Percentiles rank a stretch among this genome's conserved stretches.
phyloP scores from a whole-genome alignment of 2,329 filamentous ascomycete genomes.

The Aspergillus calidoustus region DNA sequence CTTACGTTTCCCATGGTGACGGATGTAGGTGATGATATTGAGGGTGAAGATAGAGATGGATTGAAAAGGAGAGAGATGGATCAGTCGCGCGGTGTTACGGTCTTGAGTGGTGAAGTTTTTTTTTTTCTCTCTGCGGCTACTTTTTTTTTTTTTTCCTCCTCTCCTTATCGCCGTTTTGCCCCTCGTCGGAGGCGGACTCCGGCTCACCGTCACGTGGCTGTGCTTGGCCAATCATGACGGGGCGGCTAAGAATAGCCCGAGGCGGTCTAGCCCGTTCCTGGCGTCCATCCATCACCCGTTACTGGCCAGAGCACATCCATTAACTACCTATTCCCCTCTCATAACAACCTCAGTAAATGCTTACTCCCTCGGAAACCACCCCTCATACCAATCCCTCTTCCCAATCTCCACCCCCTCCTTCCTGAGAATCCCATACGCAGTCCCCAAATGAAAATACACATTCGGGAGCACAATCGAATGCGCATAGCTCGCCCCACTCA shows the following conservation, averaged over 20 bases:
- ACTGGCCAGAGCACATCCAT: no score
- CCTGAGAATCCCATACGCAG: conserved; percentile 28
- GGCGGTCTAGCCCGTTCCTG: neutral
- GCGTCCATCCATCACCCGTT: no score
- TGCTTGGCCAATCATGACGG: neutral
- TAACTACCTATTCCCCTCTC: no score
- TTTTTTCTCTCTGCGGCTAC: conserved; percentile 2
- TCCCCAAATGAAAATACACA: conserved; percentile 31
- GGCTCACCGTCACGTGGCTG: neutral
- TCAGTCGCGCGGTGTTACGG: neutral
- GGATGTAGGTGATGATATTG: neutral
- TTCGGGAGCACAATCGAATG: conserved; percentile 26
- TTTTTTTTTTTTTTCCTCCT: neutral
- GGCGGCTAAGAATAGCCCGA: neutral
- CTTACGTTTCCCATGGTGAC: conserved; percentile 34
- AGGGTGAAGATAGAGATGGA: neutral
- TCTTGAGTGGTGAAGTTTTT: neutral
- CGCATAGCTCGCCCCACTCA: conserved; percentile 22
- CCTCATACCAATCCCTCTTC: conserved; percentile 23
- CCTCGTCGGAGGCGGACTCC: neutral
- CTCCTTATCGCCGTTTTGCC: neutral
- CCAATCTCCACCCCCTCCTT: conserved; percentile 26
- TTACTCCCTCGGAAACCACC: neutral
- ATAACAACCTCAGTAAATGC: no score
- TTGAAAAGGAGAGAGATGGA: neutral